Percentiles rank a stretch among this genome's conserved stretches.
phyloP scores from a whole-genome alignment of 2,329 filamentous ascomycete genomes.

The Curvularia eragrostidis region DNA sequence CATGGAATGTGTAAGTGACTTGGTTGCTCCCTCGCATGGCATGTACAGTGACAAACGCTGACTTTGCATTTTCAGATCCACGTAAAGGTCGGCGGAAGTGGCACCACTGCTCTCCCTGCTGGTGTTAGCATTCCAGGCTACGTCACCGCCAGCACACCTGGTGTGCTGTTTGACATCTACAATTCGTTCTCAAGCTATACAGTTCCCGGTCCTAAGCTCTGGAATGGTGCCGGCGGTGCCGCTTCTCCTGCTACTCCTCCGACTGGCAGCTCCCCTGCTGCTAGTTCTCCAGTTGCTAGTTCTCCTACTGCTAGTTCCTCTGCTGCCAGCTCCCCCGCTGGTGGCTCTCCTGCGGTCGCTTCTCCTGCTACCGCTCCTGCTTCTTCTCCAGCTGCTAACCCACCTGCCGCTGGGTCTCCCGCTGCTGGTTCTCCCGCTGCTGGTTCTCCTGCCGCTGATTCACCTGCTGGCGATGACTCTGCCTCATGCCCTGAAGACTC shows the following conservation, averaged over 20 bases:
- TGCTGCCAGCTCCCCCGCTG: slow-evolving; percentile 15
- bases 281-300: neutral
- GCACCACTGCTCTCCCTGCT: slow-evolving; percentile 42
- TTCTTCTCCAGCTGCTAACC: neutral
- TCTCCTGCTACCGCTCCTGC: neutral
- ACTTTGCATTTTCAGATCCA: slow-evolving; percentile 35
- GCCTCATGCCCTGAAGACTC: neutral
- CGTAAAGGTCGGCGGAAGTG: slow-evolving; percentile 48
- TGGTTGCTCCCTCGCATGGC: neutral
- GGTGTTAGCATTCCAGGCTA: slow-evolving; percentile 57
- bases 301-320: slow-evolving; percentile 15
- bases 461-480: neutral
- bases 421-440: slow-evolving; percentile 6
- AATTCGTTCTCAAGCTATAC: slow-evolving; percentile 44
- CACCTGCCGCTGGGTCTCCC: slow-evolving; percentile 3
- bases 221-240: slow-evolving; percentile 34
- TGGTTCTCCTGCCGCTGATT: slow-evolving; percentile 13
- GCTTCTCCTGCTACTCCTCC: slow-evolving; percentile 3
- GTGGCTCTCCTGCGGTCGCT: neutral
- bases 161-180: slow-evolving; percentile 55
- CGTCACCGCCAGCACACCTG: slow-evolving; percentile 50
- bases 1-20: slow-evolving; percentile 45
- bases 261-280: neutral
- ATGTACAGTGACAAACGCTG: neutral
- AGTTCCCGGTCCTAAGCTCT: slow-evolving; percentile 45